Base-by-base conservation (phyloP, 768 basidiomycete species). In the Pisolithus tinctorius region DNA sequence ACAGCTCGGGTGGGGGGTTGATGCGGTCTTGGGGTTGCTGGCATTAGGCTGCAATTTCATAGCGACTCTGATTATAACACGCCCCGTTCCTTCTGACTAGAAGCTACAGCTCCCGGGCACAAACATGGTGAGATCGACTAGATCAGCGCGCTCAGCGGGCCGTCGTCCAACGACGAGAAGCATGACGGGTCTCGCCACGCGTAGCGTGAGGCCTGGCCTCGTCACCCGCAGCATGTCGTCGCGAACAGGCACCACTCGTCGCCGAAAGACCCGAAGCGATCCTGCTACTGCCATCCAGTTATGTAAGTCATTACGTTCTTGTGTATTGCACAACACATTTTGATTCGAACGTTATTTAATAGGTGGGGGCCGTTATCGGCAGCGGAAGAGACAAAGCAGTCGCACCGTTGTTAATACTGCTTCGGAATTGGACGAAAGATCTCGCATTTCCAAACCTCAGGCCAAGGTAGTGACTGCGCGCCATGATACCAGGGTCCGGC, bases 161-260 rank as follows among this genome's bases (percentile, higher is more conserved):
- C 34, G 34, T 4, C 67, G 57, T 43, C 55, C 36, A 5, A 36
- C 48, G 23, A 64, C 68, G 42, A 62, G 62, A 50, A 69, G 64
- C 42, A 64, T 64, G 57, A 38, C 54, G 10, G 26, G 48, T 2
- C 52, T 4, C 8, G 13, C 40, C 2, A 20, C 53, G 23, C 61
- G 65, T 42, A 58, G 67, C 6, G 20, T 20, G 20, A 20, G 20
- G 20, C 20, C 20, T 20, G 26, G 48, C 2, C 52, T 3, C 8
- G 13, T 42, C 2, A 23, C 54, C 17, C 62, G 66, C 40, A 58
- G 66, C 6, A 14, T 34, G 34, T 67, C 66, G 41, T 41, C 55
- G 5, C 61, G 65, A 14, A 47, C 63, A n/a, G 55, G 46, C 13
- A 44, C 38, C 27, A 20, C 20, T 20, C 20, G 20, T 20, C 38